Evolutionary conservation across 306 rosid genomes (phyloP).

Genomic region (Quercus mongolica): DNA sequence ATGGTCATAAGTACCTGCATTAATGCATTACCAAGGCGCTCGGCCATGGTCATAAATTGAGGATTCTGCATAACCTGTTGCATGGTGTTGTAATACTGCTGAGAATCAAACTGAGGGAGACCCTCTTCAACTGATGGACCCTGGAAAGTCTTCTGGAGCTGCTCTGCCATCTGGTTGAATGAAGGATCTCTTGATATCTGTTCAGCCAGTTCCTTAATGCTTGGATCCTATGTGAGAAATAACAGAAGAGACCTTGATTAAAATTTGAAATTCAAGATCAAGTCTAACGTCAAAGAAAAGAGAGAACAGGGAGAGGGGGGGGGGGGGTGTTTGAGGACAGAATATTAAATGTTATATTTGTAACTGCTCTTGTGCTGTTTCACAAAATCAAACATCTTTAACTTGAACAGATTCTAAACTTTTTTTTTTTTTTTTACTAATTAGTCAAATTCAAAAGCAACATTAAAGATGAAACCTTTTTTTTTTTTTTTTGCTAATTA

Average conservation of each 20-base stretch:
- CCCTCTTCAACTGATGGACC: conserved; percentile 57
- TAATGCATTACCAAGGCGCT: conserved; percentile 86
- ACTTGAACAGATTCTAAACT: too few species aligned
- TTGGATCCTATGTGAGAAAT: conserved; percentile 71
- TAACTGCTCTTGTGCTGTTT: too few species aligned
- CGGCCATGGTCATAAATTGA: conserved; percentile 96
- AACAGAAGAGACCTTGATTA: conserved; percentile 2
- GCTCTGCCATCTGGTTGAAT: conserved; percentile 98
- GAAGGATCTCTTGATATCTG: conserved; percentile 95
- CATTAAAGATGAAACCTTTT: too few species aligned
- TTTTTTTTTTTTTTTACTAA: too few species aligned
- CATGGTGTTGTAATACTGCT: conserved; percentile 80
- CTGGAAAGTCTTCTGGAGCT: conserved; percentile 88
- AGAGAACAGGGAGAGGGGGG: too few species aligned
- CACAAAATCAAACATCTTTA: too few species aligned
- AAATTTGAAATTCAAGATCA: conserved; percentile 15
- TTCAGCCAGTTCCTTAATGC: conserved; percentile 93
- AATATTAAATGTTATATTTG: not conserved
- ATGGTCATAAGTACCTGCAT: conserved; percentile 69
- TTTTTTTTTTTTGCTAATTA: too few species aligned
- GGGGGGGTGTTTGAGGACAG: too few species aligned
- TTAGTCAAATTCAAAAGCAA: too few species aligned
- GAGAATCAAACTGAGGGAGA: conserved; percentile 79
- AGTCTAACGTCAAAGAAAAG: not conserved
- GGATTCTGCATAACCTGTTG: conserved; percentile 99